Percentiles rank a stretch among this genome's conserved stretches.
phyloP scores from a whole-genome alignment of 1,139 yeast genomes.

The Schwanniomyces etchellsii region DNA sequence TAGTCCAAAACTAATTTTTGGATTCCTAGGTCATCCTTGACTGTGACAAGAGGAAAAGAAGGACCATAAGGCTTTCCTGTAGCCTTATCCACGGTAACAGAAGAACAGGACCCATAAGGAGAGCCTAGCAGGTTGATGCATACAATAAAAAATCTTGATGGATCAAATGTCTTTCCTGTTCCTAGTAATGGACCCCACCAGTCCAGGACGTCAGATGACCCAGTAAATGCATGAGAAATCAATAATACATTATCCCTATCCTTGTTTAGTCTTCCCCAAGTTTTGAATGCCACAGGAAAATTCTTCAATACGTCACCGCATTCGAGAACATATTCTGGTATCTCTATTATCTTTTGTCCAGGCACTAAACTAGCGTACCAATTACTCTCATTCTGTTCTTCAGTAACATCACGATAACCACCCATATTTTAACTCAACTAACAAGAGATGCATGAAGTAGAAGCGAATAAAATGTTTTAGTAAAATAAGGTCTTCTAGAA shows the following conservation, averaged over 20 bases:
- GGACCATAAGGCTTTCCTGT: constrained; percentile 85
- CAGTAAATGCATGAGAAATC: constrained; percentile 92
- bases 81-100: constrained; percentile 67
- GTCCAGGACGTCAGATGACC: constrained; percentile 90
- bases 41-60: constrained; percentile 87
- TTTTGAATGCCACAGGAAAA: constrained; percentile 91
- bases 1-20: constrained; percentile 72
- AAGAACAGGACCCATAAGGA: constrained; percentile 95
- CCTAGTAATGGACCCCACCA: constrained; percentile 99
- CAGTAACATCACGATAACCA: constrained; percentile 33
- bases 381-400: constrained; percentile 47
- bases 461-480: no score
- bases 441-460: no score
- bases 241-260: constrained; percentile 70
- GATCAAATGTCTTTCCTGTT: constrained; percentile 82
- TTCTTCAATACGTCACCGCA: constrained; percentile 70
- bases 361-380: constrained; percentile 69
- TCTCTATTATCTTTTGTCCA: constrained; percentile 73
- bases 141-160: constrained; percentile 74
- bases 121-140: constrained; percentile 91
- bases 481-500: no score
- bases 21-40: constrained; percentile 83
- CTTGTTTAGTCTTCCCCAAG: constrained; percentile 83
- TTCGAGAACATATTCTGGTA: constrained; percentile 75
- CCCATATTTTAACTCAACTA: neutral